phyloP scores from a whole-genome alignment of 345 rosid species.

The Abelmoschus esculentus region DNA sequence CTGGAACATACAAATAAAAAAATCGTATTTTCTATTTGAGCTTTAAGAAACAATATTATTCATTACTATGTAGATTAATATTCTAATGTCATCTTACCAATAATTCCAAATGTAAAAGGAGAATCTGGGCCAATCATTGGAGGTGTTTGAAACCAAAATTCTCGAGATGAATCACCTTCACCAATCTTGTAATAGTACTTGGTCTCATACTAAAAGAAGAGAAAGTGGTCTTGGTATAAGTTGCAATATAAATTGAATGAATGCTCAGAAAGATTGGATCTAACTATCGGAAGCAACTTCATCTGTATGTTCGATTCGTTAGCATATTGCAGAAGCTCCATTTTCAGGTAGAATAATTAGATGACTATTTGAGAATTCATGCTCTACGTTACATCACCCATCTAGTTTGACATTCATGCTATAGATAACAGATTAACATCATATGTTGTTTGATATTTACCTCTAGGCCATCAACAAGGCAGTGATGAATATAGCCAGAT shows the following conservation, averaged over 20 bases:
- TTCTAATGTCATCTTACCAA: slow-evolving; percentile 45
- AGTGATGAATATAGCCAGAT: slow-evolving; percentile 85
- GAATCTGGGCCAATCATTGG: slow-evolving; percentile 67
- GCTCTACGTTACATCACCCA: background rate
- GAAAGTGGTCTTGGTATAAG: background rate
- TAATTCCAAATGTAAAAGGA: slow-evolving; percentile 82
- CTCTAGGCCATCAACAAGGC: slow-evolving; percentile 67
- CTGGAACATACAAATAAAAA: background rate
- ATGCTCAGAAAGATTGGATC: background rate
- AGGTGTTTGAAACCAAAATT: slow-evolving; percentile 87
- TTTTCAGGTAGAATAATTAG: background rate
- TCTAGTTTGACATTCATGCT: slow-evolving; percentile 2
- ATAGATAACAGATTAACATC: background rate
- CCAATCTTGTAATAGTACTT: slow-evolving; percentile 88
- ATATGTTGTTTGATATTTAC: slow-evolving; percentile 28
- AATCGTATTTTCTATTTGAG: background rate
- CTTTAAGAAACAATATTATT: background rate
- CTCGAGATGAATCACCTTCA: slow-evolving; percentile 56
- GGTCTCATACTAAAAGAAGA: slow-evolving; percentile 53
- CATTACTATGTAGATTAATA: background rate
- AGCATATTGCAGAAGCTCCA: background rate
- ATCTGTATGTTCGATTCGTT: background rate
- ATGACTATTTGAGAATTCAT: background rate
- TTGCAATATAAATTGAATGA: background rate
- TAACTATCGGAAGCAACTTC: background rate